Percentiles rank a stretch among this genome's conserved stretches.
These are phyloP conservation scores for Mycena olivaceomarginata DNA, from an alignment of 768 basidiomycete genomes.

Conservation along the genomic window DNA sequence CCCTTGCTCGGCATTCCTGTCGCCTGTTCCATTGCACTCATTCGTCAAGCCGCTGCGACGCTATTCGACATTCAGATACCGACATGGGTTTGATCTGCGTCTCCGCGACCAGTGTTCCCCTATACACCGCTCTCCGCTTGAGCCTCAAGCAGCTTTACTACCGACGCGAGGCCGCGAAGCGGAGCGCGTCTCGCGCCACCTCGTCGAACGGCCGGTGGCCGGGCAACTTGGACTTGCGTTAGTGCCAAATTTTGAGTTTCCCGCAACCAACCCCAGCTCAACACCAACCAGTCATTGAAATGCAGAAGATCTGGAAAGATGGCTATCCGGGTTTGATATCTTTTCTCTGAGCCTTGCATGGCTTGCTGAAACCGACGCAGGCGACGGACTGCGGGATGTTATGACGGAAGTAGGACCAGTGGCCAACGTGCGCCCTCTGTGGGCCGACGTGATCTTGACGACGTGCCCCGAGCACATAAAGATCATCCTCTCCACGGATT, in stretches of 20 bases:
- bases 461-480: constrained; percentile 74
- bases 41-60: constrained; percentile 43
- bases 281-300: constrained; percentile 5
- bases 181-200: constrained; percentile 66
- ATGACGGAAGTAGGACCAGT: constrained; percentile 62
- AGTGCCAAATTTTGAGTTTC: too few species aligned
- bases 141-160: constrained; percentile 52
- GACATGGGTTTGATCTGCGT: constrained; percentile 59
- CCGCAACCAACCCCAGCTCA: too few species aligned
- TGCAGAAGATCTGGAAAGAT: constrained; percentile 61
- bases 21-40: constrained; percentile 36
- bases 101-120: constrained; percentile 57
- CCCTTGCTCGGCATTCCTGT: constrained; percentile 46
- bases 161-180: constrained; percentile 59
- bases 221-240: constrained; percentile 32
- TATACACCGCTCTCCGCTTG: constrained; percentile 55
- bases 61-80: constrained; percentile 53
- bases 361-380: constrained; percentile 49
- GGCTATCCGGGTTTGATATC: constrained; percentile 70
- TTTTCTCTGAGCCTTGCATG: not conserved
- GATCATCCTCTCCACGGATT: constrained; percentile 73
- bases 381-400: constrained; percentile 62
- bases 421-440: constrained; percentile 67
- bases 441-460: constrained; percentile 68
- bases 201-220: constrained; percentile 56